phyloP scores from a whole-genome alignment of 371 early-diverging fungal species.

The Mortierella sp. region DNA sequence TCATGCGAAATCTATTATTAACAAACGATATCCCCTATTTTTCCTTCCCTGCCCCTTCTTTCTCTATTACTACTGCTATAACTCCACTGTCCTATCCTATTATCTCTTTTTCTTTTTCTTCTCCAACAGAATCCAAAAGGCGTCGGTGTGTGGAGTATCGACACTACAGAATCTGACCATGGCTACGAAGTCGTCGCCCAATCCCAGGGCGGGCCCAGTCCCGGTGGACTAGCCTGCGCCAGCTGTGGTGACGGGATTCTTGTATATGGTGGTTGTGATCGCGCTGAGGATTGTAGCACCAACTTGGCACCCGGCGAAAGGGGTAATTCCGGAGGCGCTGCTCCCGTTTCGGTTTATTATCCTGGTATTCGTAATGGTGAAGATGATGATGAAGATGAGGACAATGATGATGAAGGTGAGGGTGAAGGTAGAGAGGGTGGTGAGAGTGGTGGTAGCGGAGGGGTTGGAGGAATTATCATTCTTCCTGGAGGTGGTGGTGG shows the following conservation, averaged over 20 bases:
- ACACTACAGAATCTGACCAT: conserved; percentile 16
- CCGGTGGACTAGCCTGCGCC: conserved; percentile 43
- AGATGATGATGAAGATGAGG: conserved; percentile 27
- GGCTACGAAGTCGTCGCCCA: conserved; percentile 24
- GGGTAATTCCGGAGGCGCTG: conserved; percentile 17
- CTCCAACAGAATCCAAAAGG: conserved; percentile 30
- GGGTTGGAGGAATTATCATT: neutral
- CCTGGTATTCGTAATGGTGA: conserved; percentile 25
- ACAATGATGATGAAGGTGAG: neutral
- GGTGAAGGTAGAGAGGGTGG: neutral
- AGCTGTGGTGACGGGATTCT: conserved; percentile 46
- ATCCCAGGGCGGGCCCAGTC: conserved; percentile 35
- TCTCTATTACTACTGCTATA: neutral
- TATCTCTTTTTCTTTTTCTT: neutral
- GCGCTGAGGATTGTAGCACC: conserved; percentile 36
- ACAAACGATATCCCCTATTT: neutral
- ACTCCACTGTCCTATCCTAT: neutral
- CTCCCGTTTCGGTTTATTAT: conserved; percentile 37
- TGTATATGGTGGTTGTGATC: conserved; percentile 51
- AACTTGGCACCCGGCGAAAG: conserved; percentile 34
- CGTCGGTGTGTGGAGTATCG: conserved; percentile 46
- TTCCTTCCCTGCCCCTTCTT: neutral
- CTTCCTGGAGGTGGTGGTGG: neutral
- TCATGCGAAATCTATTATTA: neutral
- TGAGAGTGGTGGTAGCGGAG: neutral